Base-by-base conservation (phyloP, 306 rosid genomes). In the Astragalus membranaceus region DNA sequence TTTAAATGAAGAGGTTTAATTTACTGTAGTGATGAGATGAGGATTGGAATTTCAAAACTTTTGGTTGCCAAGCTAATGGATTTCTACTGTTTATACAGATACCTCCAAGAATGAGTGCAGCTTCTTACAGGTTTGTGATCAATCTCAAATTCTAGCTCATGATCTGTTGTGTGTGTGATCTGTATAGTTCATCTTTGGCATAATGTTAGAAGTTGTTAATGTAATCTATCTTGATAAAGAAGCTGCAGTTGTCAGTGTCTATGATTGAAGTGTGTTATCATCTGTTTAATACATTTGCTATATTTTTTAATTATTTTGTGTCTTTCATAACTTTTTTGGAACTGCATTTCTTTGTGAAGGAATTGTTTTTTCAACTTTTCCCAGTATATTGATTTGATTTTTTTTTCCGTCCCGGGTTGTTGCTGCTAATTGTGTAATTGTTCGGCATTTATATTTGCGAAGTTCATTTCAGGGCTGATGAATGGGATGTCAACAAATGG, bases 401-500 rank as follows among this genome's bases (percentile, higher is more conserved):
- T 37, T 13, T 41, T 23, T 8, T 32, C 30, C 30, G 36, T 7
- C 0, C 6, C 11, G 46, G 16, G 14, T 13, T 46, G 66, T 36
- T 56, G 50, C 42, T 67, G 14, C 15, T 10, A 23, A 36, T 70
- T 37, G 75, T 73, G 55, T 63, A n/a, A 52, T n/a, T 65, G 13
- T 36, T 65, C 72, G 10, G 42, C 75, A 72, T 75, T 80, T 70
- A 78, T 39, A 46, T 59, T 13, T 58, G n/a, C 42, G 70, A 83
- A 80, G 63, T 85, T 76, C 48, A 53, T 86, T 81, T 59, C 81
- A 88, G 99, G 95, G 99, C 99, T 70, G 99, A 94, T 83, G 99
- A 94, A 60, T 94, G 99, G 99, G 96, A 94, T 91, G 99, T 91
- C 57, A 94, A 94, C 81, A 91, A 89, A 81, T 94, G 99, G 99